Evolutionary conservation across 1,139 yeast species (phyloP), one percentile per base, ranked within the genome.

Genomic region (Debaryomycetaceae sp.): DNA sequence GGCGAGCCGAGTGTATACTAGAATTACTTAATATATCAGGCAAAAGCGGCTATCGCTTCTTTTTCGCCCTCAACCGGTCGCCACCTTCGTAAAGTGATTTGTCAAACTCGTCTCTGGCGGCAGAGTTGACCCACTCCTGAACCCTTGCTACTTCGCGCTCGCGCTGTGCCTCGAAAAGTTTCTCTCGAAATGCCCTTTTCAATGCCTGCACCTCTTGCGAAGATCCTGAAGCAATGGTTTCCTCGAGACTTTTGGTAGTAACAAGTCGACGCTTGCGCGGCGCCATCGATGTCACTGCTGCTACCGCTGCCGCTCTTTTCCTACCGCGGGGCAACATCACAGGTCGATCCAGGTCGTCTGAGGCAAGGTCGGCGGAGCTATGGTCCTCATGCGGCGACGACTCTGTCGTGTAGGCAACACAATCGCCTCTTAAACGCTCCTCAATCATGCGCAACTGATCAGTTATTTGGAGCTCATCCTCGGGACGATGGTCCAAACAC

Each of bases 31-130:
- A 27, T 36, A 37, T 31, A 32, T 10, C 21, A 9, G 9, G 11
- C 21, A 19, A 32, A 22, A 22, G 5, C 14, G 9, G 8, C 14
- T 22, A 22, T 25, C 45, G 50, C 39, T 56, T 59, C 4, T 56
- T 49, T 28, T 48, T 52, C 15, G 44, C 32, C 38, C 52, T 62
- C 14, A 30, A 16, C 32, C 48, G 55, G 39, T 65, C 71, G 8
- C 71, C 74, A n/a, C 83, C 83, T 12, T 76, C 82, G 39, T 74
- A 78, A 36, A 78, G 71, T 0, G 71, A 56, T 40, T 65, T 65
- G 5, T 77, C 83, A 18, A 64, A 56, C 28, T 53, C 48, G 11
- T 75, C 80, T 16, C 66, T 44, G 1, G 84, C 83, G 12, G 63
- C 54, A 5, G 76, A 65, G 43, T 79, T 79, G 17, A 75, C 77